Evolutionary conservation across 1,284 basidiomycete genomes (phyloP).

Genomic region (Farysia itapuensis): DNA sequence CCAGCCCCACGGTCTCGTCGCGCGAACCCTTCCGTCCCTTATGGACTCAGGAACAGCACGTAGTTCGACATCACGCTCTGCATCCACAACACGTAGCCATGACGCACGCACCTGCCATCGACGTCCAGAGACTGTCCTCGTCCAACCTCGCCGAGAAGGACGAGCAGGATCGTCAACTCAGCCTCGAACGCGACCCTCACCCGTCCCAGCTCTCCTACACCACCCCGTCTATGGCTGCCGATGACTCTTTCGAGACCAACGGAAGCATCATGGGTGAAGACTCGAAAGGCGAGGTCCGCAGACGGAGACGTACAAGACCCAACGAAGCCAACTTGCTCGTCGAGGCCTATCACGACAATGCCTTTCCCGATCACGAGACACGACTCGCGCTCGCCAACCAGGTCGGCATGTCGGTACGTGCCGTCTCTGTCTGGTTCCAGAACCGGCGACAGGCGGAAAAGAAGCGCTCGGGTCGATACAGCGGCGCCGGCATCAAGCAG

Average conservation of each 20-base stretch:
- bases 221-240: conserved; percentile 12
- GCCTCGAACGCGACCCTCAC: conserved; percentile 1
- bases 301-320: conserved; percentile 46
- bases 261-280: conserved; percentile 22
- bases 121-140: conserved; percentile 22
- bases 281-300: conserved; percentile 26
- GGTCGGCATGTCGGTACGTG: conserved; percentile 47
- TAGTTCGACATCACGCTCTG: background rate
- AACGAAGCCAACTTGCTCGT: conserved; percentile 50
- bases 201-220: conserved; percentile 1
- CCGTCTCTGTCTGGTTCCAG: conserved; percentile 57
- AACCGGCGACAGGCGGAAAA: conserved; percentile 57
- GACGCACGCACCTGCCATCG: conserved; percentile 18
- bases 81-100: conserved; percentile 1
- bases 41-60: conserved; percentile 2
- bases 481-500: conserved; percentile 20
- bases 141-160: conserved; percentile 25
- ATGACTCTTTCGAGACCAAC: conserved; percentile 31
- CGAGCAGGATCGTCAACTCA: conserved; percentile 7
- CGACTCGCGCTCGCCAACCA: conserved; percentile 44
- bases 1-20: conserved; percentile 18
- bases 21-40: conserved; percentile 31
- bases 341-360: conserved; percentile 45
- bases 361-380: conserved; percentile 51
- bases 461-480: conserved; percentile 52